phyloP scores from a whole-genome alignment of 331 rosid species.

The Cydonia oblonga region DNA sequence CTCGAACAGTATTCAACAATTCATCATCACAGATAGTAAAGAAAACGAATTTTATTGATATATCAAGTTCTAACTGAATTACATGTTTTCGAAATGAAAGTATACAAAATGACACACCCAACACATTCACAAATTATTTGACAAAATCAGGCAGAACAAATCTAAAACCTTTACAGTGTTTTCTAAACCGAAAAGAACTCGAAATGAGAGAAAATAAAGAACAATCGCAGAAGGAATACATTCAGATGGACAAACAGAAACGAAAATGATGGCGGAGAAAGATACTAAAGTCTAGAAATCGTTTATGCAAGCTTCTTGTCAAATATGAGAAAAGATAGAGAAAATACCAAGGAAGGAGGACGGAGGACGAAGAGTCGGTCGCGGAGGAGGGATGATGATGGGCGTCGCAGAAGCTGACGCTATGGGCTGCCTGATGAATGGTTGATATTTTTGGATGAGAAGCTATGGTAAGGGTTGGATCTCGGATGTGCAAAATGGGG shows the following conservation, averaged over 20 bases:
- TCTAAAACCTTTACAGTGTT: constrained; percentile 25
- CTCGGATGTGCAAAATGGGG: too few relatives aligned
- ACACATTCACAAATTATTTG: constrained; percentile 20
- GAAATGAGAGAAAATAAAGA: background rate
- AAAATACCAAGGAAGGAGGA: too few relatives aligned
- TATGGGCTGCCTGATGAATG: too few relatives aligned
- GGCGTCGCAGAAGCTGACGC: too few relatives aligned
- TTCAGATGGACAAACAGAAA: background rate
- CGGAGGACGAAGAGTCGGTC: too few relatives aligned
- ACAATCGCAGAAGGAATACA: constrained; percentile 10
- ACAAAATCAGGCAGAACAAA: constrained; percentile 9
- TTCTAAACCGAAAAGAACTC: constrained; percentile 19
- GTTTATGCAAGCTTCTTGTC: too few relatives aligned
- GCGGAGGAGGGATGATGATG: too few relatives aligned
- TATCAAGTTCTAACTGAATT: background rate
- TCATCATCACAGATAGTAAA: too few relatives aligned
- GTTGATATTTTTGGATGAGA: too few relatives aligned
- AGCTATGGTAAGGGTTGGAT: too few relatives aligned
- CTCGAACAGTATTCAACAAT: background rate
- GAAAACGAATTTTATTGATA: background rate
- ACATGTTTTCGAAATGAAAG: background rate
- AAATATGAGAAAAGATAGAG: background rate
- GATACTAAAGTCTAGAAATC: too few relatives aligned
- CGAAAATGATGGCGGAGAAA: too few relatives aligned
- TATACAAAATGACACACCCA: constrained; percentile 2